phyloP scores from a whole-genome alignment of 495 filamentous ascomycete genomes.

The Podospora fimiseda region DNA sequence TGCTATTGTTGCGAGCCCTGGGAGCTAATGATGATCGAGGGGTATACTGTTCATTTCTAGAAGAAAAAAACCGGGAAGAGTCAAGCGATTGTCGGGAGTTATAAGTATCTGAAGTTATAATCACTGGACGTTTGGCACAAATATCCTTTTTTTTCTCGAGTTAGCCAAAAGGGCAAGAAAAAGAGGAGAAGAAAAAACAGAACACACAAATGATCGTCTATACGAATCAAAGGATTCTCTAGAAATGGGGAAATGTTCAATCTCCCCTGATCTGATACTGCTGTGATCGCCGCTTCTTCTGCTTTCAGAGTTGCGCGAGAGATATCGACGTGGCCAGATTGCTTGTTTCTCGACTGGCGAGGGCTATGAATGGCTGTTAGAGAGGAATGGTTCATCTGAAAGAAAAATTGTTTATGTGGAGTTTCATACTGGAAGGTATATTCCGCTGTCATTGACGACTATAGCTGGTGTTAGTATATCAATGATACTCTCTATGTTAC shows the following conservation, averaged over 20 bases:
- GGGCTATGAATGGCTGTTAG: constrained; percentile 48
- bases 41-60: neutral
- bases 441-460: constrained; percentile 96
- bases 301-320: constrained; percentile 59
- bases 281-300: constrained; percentile 50
- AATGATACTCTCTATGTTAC: too few species aligned
- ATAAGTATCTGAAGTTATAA: constrained; percentile 46
- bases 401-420: neutral
- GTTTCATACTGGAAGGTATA: constrained; percentile 79
- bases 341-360: constrained; percentile 82
- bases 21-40: constrained; percentile 46
- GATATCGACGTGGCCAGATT: constrained; percentile 74
- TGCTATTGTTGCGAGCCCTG: too few species aligned
- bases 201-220: constrained; percentile 83
- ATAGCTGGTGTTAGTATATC: too few species aligned
- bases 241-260: constrained; percentile 94
- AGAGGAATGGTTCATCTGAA: neutral
- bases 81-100: constrained; percentile 79
- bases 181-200: constrained; percentile 1
- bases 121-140: constrained; percentile 75
- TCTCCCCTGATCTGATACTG: constrained; percentile 50
- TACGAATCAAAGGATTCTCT: constrained; percentile 98
- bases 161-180: constrained; percentile 1
- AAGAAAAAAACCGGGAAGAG: too few species aligned
- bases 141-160: constrained; percentile 60